Conservation (phyloP, 768 basidiomycete species). For the Amanita muscaria region DNA sequence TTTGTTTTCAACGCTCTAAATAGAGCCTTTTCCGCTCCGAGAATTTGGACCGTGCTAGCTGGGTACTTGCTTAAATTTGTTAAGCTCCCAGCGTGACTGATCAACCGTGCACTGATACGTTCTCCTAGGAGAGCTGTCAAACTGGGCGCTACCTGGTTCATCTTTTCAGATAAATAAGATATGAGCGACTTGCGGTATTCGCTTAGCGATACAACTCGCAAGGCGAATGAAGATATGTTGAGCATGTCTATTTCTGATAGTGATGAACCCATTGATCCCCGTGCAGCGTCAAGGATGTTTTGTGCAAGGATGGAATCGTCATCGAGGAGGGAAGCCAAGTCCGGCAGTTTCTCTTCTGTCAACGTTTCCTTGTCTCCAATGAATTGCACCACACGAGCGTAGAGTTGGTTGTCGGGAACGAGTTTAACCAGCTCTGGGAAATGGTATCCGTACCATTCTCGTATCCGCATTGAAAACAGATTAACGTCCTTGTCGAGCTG, state of each 20-base stretch:
- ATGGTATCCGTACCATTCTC: constrained; percentile 99
- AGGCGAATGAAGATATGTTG: constrained; percentile 89
- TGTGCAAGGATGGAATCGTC: constrained; percentile 81
- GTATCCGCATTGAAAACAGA: constrained; percentile 94
- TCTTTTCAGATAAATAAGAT: constrained; percentile 87
- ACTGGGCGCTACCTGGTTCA: constrained; percentile 95
- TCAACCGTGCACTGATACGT: constrained; percentile 84
- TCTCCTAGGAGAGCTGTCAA: constrained; percentile 87
- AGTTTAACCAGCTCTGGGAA: constrained; percentile 94
- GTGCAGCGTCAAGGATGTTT: constrained; percentile 91
- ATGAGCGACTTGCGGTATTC: constrained; percentile 91
- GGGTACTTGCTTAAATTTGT: constrained; percentile 98
- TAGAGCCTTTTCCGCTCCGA: constrained; percentile 96
- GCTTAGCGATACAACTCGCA: constrained; percentile 82
- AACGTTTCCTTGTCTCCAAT: constrained; percentile 86
- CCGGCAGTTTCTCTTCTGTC: constrained; percentile 69
- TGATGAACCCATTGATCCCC: constrained; percentile 89
- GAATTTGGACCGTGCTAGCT: constrained; percentile 94
- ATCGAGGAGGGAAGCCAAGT: constrained; percentile 70
- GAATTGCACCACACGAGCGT: constrained; percentile 76
- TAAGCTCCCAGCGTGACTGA: constrained; percentile 93
- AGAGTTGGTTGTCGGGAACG: constrained; percentile 91
- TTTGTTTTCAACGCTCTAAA: constrained; percentile 98
- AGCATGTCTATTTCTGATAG: constrained; percentile 91
- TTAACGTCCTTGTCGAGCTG: constrained; percentile 99